phyloP scores from a whole-genome alignment of 768 basidiomycete genomes.

The Mycena sanguinolenta region DNA sequence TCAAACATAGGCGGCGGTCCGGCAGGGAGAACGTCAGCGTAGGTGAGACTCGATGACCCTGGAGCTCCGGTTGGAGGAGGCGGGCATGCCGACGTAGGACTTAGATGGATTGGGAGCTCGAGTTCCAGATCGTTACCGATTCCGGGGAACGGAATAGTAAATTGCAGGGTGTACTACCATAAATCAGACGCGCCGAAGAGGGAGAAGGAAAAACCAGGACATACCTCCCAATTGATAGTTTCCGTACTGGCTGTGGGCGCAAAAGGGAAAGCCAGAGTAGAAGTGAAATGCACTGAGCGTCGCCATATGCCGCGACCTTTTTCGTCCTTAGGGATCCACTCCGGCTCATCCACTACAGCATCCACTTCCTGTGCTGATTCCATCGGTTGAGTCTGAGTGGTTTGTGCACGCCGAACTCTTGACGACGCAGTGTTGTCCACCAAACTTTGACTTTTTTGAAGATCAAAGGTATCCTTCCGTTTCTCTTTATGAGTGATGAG shows the following conservation, averaged over 20 bases:
- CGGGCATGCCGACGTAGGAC: slow-evolving; percentile 3
- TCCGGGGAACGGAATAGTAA: slow-evolving; percentile 18
- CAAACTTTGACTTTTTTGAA: not conserved
- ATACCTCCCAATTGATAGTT: slow-evolving; percentile 20
- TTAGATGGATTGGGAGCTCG: slow-evolving; percentile 6
- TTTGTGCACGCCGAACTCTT: not conserved
- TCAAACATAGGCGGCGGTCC: slow-evolving; percentile 21
- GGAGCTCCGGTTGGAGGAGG: slow-evolving; percentile 14
- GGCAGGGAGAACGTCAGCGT: slow-evolving; percentile 18
- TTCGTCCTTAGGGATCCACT: slow-evolving; percentile 24
- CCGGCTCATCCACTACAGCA: slow-evolving; percentile 1
- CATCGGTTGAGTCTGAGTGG: not conserved
- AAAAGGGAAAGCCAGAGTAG: slow-evolving; percentile 26
- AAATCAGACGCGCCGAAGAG: not conserved
- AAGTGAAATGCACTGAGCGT: slow-evolving; percentile 18
- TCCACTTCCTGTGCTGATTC: not conserved
- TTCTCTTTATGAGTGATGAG: not conserved
- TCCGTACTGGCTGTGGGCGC: slow-evolving; percentile 28
- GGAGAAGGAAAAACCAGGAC: not conserved
- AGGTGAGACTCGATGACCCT: slow-evolving; percentile 11
- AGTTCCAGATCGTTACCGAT: slow-evolving; percentile 21
- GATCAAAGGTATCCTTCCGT: not conserved
- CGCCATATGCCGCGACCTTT: slow-evolving; percentile 30
- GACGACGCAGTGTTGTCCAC: not conserved
- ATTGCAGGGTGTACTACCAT: slow-evolving; percentile 13